Conservation (phyloP, 75 land plant species). For the Azolla pinnata region DNA sequence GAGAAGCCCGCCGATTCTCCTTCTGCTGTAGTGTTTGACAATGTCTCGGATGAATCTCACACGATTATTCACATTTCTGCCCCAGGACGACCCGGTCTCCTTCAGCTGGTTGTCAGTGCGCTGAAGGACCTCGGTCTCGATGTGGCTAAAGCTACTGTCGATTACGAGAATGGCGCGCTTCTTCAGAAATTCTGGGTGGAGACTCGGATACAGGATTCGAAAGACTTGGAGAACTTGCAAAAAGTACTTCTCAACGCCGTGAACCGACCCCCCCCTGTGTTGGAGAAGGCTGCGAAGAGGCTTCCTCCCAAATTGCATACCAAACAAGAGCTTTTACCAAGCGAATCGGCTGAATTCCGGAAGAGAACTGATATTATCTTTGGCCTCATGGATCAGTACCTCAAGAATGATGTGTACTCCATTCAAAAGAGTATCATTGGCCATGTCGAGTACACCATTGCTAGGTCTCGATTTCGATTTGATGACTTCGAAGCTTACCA, state of each 20-base stretch:
- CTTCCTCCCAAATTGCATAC: constrained; percentile 12
- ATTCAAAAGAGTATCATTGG: constrained; percentile 58
- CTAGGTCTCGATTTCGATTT: constrained; percentile 54
- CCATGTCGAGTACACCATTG: constrained; percentile 70
- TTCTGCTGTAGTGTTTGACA: constrained; percentile 20
- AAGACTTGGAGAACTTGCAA: constrained; percentile 29
- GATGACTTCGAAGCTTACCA: constrained; percentile 76
- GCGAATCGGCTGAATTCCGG: constrained; percentile 16
- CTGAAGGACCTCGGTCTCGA: constrained; percentile 44
- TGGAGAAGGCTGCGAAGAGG: background rate
- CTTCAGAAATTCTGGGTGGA: constrained; percentile 36
- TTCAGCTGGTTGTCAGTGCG: constrained; percentile 35
- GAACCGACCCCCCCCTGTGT: constrained; percentile 4
- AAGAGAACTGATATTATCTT: constrained; percentile 42
- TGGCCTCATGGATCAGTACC: constrained; percentile 57
- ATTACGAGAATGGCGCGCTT: constrained; percentile 33
- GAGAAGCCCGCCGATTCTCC: constrained; percentile 2
- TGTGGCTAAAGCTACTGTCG: constrained; percentile 37
- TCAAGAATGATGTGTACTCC: constrained; percentile 55
- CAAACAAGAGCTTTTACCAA: constrained; percentile 9
- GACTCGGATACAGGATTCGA: constrained; percentile 24
- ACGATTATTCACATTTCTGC: constrained; percentile 35
- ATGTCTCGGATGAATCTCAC: constrained; percentile 14
- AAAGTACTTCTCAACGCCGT: constrained; percentile 38
- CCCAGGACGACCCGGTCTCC: constrained; percentile 42